Evolutionary conservation across 139 green algal species (phyloP), one percentile per base, ranked within the genome.

Genomic region (Edaphochlamys debaryana): DNA sequence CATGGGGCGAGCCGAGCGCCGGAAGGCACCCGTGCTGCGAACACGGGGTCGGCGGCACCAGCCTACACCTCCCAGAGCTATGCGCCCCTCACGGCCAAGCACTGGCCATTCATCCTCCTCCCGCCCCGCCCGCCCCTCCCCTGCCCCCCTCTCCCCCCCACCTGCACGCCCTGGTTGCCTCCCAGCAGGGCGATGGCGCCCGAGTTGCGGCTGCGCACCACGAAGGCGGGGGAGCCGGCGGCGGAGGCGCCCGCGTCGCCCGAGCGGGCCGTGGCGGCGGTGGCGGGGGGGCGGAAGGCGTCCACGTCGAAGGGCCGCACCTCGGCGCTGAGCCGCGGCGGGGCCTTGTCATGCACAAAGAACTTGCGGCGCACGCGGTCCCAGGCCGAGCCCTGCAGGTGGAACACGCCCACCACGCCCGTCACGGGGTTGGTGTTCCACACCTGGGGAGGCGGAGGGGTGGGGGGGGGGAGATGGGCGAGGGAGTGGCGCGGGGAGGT

Each of bases 301-400:
- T 94, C 86, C 13, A 98, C 85, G 77, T 97, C 94, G 11, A 29
- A 40, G 17, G 82, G 86, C 34, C 77, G 81, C 29, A 94, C 88
- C 58, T 75, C 9, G 11, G 81, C 82, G 0, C 52, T 36, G 4
- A 94, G 87, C 2, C 41, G 73, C 29, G n/a, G 2, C 7, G 87
- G 89, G 4, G 67, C n/a, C 25, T 70, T 71, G 79, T 94, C 73
- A 68, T 98, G 93, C 30, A 88, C 87, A 42, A 87, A 56, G 88
- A 97, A 98, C 69, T 92, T 90, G 60, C 95, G 91, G 58, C 87
- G 80, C 23, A 40, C 66, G 38, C 95, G 90, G 85, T 96, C 93
- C 95, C 95, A 99, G 37, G 77, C 91, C 29, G 94, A 88, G 48
- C 96, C 96, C 89, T 99, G 96, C 27, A 98, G 68, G 88, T 98